Base-by-base conservation (phyloP, 169 alveolate genomes). In the Plasmodium sp. region DNA sequence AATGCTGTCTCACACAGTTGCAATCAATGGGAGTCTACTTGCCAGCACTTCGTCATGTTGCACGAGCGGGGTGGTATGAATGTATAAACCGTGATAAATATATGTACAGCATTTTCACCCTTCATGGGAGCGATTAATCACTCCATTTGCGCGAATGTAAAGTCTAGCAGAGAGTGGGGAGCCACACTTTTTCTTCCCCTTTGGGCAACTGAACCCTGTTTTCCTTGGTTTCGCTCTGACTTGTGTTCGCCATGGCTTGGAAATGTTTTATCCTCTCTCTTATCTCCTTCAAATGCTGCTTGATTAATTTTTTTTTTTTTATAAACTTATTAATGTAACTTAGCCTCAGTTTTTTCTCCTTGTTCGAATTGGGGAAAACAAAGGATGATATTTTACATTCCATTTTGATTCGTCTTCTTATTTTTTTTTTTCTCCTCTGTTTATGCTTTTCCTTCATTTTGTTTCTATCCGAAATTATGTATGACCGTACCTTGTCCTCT, bases 401-500 rank as follows among this genome's bases (percentile, higher is more conserved):
- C 86, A 90, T 90, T 79, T 90, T 90, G n/a, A 90, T 48, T 27
- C 94, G 84, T 80, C 91, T 62, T 90, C 94, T 62, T 80, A 81
- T 90, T 80, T 90, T 90, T 80, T 80, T 88, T 81, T 90, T 80
- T 71, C 81, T 41, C 39, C 82, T 67, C 62, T 90, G 73, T 27
- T 90, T 67, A 43, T 90, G 51, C 14, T 67, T 90, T 67, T 81
- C 79, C 54, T 80, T 58, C 31, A 79, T 80, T 80, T 90, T 58
- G 36, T 90, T 81, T 39, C 86, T 80, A 18, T 79, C 84, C 22
- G 82, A 90, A 16, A 79, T 58, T 16, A 90, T 80, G 51, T 80
- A 31, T 80, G 82, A 90, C 84, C 80, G 62, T 18, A 90, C 83
- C n/a, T 90, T 80, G 33, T 90, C 90, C 36, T 90, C 94, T 58